Conservation (phyloP, 192 early-diverging fungal genomes). For the Phycomyces blakesleeanus region DNA sequence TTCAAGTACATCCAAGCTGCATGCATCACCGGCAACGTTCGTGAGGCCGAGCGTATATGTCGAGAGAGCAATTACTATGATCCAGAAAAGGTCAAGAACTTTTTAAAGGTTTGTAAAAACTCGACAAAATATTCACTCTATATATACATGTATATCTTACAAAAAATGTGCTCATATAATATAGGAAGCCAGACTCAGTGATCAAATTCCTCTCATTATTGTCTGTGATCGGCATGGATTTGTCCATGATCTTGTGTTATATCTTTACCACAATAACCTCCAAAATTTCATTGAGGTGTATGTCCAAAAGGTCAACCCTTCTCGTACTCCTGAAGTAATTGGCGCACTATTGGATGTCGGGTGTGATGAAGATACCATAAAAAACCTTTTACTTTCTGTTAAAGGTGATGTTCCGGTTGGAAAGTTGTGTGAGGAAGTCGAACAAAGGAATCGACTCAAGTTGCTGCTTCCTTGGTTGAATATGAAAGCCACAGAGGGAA, state of each 20-base stretch:
- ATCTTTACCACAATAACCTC: conserved; percentile 90
- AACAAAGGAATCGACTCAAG: conserved; percentile 97
- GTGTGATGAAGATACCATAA: conserved; percentile 93
- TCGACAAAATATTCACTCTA: no score
- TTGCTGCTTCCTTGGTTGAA: conserved; percentile 94
- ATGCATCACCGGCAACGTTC: conserved; percentile 85
- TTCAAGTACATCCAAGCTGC: conserved; percentile 99
- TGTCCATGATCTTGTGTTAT: conserved; percentile 96
- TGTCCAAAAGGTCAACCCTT: conserved; percentile 97
- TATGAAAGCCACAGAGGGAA: conserved; percentile 80
- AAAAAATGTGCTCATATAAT: no score
- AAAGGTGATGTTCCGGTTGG: conserved; percentile 80
- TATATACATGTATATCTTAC: no score
- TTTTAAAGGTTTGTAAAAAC: conserved; percentile 72
- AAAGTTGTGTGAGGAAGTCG: conserved; percentile 83
- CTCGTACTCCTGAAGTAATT: conserved; percentile 90
- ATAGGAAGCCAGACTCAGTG: conserved; percentile 86
- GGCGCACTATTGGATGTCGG: conserved; percentile 96
- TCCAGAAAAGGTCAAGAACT: conserved; percentile 98
- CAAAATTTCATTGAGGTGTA: conserved; percentile 99
- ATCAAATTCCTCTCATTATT: conserved; percentile 97
- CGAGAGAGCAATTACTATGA: conserved; percentile 96
- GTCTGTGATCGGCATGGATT: conserved; percentile 97
- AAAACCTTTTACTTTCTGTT: conserved; percentile 86
- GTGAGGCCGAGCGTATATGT: conserved; percentile 97